phyloP scores from a whole-genome alignment of 2,329 filamentous ascomycete species.

The Fusarium ambrosium region DNA sequence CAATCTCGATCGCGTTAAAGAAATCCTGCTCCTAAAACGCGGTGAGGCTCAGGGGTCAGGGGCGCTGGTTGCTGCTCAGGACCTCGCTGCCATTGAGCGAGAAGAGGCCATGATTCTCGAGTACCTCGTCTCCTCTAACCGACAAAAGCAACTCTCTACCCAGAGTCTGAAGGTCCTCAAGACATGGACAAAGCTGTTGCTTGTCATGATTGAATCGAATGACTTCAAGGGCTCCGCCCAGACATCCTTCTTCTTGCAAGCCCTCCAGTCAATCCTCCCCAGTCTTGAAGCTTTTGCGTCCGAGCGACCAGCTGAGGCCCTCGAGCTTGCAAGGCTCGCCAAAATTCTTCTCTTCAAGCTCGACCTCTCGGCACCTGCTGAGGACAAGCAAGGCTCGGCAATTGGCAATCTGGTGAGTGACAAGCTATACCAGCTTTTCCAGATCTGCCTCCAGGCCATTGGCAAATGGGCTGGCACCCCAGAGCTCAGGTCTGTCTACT shows the following conservation, averaged over 20 bases:
- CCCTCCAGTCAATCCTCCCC: constrained; percentile 87
- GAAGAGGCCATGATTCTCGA: constrained; percentile 73
- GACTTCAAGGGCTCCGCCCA: constrained; percentile 81
- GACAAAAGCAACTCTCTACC: constrained; percentile 68
- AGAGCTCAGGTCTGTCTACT: constrained; percentile 85
- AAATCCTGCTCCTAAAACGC: constrained; percentile 79
- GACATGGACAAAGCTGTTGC: constrained; percentile 87
- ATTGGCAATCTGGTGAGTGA: constrained; percentile 85
- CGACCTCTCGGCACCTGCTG: constrained; percentile 64
- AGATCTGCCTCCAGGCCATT: constrained; percentile 85
- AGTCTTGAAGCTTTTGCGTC: constrained; percentile 84
- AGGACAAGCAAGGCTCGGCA: constrained; percentile 59
- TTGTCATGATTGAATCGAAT: constrained; percentile 85
- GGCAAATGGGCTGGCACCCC: constrained; percentile 78
- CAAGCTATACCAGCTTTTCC: constrained; percentile 91
- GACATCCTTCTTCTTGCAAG: constrained; percentile 85
- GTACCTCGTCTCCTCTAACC: constrained; percentile 74
- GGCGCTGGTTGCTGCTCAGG: constrained; percentile 63
- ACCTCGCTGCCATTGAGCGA: constrained; percentile 64
- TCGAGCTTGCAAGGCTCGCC: constrained; percentile 83
- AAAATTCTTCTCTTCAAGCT: constrained; percentile 80
- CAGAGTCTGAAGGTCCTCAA: constrained; percentile 77
- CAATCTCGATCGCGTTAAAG: constrained; percentile 77
- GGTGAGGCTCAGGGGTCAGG: constrained; percentile 69
- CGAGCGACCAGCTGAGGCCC: constrained; percentile 76